These are phyloP conservation scores for Conidiobolus incongruus DNA, from an alignment of 371 early-diverging fungal genomes.

Conservation along the genomic window DNA sequence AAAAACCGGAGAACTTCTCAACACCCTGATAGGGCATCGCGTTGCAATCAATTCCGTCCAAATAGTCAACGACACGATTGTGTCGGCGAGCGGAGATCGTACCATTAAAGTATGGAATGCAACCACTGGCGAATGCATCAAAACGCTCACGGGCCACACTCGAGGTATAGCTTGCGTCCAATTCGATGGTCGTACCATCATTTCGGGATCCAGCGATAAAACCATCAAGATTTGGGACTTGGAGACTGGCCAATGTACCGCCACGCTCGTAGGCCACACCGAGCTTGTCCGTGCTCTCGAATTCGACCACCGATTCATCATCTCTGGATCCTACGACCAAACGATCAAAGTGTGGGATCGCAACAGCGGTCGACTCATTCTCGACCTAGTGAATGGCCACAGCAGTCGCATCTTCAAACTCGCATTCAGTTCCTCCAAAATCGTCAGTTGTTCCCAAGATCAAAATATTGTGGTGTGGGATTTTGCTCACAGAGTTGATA, in stretches of 20 bases:
- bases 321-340: slow-evolving; percentile 68
- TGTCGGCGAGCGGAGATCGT: slow-evolving; percentile 61
- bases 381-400: slow-evolving; percentile 28
- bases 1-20: slow-evolving; percentile 17
- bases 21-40: slow-evolving; percentile 22
- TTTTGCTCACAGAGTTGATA: slow-evolving; percentile 40
- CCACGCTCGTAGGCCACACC: slow-evolving; percentile 43
- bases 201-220: slow-evolving; percentile 60
- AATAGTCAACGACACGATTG: slow-evolving; percentile 25
- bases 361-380: slow-evolving; percentile 21
- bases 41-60: slow-evolving; percentile 63
- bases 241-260: slow-evolving; percentile 31
- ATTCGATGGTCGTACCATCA: slow-evolving; percentile 40
- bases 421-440: slow-evolving; percentile 53
- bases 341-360: slow-evolving; percentile 65
- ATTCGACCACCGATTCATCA: slow-evolving; percentile 26
- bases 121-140: slow-evolving; percentile 24
- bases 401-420: slow-evolving; percentile 64
- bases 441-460: slow-evolving; percentile 65
- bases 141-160: slow-evolving; percentile 22
- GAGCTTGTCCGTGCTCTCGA: slow-evolving; percentile 57
- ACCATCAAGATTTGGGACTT: slow-evolving; percentile 71
- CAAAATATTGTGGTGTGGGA: slow-evolving; percentile 60
- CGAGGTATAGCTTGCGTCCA: slow-evolving; percentile 70
- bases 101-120: slow-evolving; percentile 40